Conservation (phyloP, 2,329 filamentous ascomycete species). For the Juglanconis juglandina region DNA sequence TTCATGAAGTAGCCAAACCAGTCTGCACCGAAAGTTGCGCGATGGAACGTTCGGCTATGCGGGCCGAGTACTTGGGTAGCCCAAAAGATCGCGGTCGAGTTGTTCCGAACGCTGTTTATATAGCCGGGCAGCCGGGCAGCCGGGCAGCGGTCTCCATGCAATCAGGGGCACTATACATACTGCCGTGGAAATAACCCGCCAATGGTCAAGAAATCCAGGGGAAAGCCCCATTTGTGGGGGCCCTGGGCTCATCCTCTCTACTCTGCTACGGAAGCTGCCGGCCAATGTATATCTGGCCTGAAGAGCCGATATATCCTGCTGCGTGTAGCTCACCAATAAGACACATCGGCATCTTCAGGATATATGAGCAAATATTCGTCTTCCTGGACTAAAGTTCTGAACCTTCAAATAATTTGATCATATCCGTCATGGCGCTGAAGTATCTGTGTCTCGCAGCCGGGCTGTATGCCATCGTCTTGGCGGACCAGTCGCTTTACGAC, state of each 20-base stretch:
- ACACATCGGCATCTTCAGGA: neutral
- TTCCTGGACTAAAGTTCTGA: neutral
- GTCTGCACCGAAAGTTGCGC: too few relatives aligned
- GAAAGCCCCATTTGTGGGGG: neutral
- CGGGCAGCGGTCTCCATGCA: neutral
- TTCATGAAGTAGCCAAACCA: too few relatives aligned
- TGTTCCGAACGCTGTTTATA: slow-evolving; percentile 9
- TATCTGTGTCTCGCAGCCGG: neutral
- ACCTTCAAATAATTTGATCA: neutral
- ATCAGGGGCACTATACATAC: neutral
- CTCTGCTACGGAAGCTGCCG: neutral
- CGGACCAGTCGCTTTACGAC: slow-evolving; percentile 20
- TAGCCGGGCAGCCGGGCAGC: neutral
- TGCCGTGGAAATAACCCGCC: slow-evolving; percentile 3
- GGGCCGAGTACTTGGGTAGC: slow-evolving; percentile 2
- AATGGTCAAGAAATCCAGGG: slow-evolving; percentile 4
- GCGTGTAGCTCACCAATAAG: too few relatives aligned
- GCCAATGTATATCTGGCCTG: neutral
- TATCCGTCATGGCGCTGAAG: neutral
- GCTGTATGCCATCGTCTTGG: neutral
- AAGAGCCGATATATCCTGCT: too few relatives aligned
- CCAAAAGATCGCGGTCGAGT: slow-evolving; percentile 5
- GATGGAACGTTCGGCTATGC: neutral
- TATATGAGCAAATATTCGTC: neutral
- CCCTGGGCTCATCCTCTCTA: neutral